A percentile compares a stretch with the other conserved stretches of the same genome.
Evolutionary conservation across 768 basidiomycete species (phyloP).

Genomic region (Pisolithus marmoratus): DNA sequence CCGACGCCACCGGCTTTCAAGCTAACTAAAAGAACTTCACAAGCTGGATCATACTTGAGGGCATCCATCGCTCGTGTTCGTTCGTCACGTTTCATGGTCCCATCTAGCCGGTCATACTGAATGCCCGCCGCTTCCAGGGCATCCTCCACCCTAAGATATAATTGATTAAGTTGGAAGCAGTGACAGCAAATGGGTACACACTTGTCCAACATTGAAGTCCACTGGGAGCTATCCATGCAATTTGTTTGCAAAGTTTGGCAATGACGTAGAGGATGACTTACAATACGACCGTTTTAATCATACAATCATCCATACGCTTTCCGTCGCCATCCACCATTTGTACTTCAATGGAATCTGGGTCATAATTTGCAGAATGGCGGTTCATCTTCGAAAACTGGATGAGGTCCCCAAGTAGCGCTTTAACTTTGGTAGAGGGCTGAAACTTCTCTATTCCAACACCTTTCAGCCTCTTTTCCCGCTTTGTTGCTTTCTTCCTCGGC

Average conservation of each 20-base stretch:
- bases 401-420: slow-evolving; percentile 75
- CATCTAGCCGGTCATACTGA: slow-evolving; percentile 87
- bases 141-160: slow-evolving; percentile 66
- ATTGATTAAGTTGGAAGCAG: background rate
- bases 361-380: slow-evolving; percentile 83
- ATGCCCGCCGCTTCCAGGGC: slow-evolving; percentile 80
- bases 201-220: slow-evolving; percentile 94
- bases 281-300: slow-evolving; percentile 94
- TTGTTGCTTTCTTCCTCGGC: slow-evolving; percentile 57
- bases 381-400: slow-evolving; percentile 77
- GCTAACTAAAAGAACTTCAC: slow-evolving; percentile 94
- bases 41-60: slow-evolving; percentile 81
- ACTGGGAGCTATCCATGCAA: slow-evolving; percentile 64
- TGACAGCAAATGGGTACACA: slow-evolving; percentile 22
- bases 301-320: slow-evolving; percentile 59
- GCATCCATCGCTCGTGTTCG: slow-evolving; percentile 89
- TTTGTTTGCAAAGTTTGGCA: slow-evolving; percentile 10
- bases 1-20: slow-evolving; percentile 97
- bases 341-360: slow-evolving; percentile 64
- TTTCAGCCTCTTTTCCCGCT: slow-evolving; percentile 63
- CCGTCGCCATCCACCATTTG: slow-evolving; percentile 76
- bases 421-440: slow-evolving; percentile 84
- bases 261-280: slow-evolving; percentile 39
- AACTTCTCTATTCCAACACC: slow-evolving; percentile 49
- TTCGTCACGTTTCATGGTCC: slow-evolving; percentile 97